These are phyloP conservation scores for Phytophthora citrophthora DNA, from an alignment of 352 stramenopile species.

Conservation along the genomic window DNA sequence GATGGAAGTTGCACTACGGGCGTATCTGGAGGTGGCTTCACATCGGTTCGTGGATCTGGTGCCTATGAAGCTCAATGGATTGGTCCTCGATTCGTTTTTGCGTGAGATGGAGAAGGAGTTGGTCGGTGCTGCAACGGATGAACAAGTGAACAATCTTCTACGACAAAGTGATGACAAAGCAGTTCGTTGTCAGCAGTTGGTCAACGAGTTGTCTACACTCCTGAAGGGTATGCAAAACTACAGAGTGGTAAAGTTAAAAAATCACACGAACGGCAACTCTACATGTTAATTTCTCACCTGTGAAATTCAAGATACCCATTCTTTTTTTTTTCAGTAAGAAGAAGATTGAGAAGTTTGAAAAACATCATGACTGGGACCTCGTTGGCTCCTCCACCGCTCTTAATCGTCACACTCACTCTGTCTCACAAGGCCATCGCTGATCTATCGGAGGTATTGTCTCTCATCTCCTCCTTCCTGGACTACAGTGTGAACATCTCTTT, in stretches of 20 bases:
- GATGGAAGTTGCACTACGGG: constrained; percentile 40
- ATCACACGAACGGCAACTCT: too few species aligned
- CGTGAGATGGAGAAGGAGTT: constrained; percentile 40
- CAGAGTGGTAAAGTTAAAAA: too few species aligned
- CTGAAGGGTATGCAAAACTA: too few species aligned
- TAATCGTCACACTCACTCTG: too few species aligned
- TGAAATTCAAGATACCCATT: too few species aligned
- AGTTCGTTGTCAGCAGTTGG: constrained; percentile 23
- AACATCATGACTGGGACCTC: too few species aligned
- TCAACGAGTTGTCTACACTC: constrained; percentile 24
- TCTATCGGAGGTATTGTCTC: too few species aligned
- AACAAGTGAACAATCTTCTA: constrained; percentile 41
- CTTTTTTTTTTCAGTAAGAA: too few species aligned
- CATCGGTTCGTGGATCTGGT: constrained; percentile 44
- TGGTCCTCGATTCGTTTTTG: constrained; percentile 37
- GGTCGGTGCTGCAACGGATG: constrained; percentile 33
- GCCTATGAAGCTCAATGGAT: constrained; percentile 46
- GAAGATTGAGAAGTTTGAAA: too few species aligned
- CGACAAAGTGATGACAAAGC: constrained; percentile 24
- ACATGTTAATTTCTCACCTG: too few species aligned
- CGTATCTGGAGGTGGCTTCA: constrained; percentile 43
- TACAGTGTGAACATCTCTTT: constrained; percentile 3
- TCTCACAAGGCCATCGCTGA: too few species aligned
- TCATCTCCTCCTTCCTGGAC: constrained; percentile 13
- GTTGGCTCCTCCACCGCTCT: too few species aligned